Base-by-base conservation (phyloP, 2,329 filamentous ascomycete species). In the Monosporascus ibericus region DNA sequence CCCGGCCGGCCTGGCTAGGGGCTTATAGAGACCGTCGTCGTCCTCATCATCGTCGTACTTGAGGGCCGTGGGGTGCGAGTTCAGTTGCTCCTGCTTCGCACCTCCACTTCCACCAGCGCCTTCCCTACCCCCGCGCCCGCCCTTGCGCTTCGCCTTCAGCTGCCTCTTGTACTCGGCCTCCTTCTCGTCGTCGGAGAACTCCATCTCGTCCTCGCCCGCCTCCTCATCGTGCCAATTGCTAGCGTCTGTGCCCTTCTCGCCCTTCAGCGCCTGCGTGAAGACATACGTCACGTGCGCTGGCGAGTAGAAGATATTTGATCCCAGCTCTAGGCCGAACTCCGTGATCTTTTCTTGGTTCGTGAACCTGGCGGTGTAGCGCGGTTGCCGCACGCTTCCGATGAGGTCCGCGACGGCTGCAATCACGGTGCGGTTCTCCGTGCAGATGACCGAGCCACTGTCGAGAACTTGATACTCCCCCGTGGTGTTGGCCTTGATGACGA, bases 161-260 rank as follows among this genome's bases (percentile, higher is more conserved):
- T 79, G 78, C 52, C 81, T 75, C 72, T 87, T 95, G 66, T 90
- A 84, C 61, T 91, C 89, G 7, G 87, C 87, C 70, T 99, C 94
- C 60, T 89, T 88, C 71, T 99, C 94, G 63, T 99, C 94, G 60
- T 99, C 94, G 0, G 92, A 96, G 68, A 97, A 97, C 66, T 97
- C 94, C 61, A 90, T 81, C 67, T 97, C 92, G 38, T 95, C 89
- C 34, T 88, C 86, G 17, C 74, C 84, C 7, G 91, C 80, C 72
- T 97, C 92, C 68, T 99, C 94, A 60, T 97, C 94, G 69, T 96
- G 88, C 51, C 96, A 79, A 66, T 97, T 97, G 49, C 90, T 95
- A 8, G 94, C 92, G 69, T 99, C 94, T 9, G 90, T 94, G 54
- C 91, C 90, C 72, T 95, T 97, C 63, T 87, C 68, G 49, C 78